Percentiles rank a stretch among this genome's conserved stretches.
These are phyloP conservation scores for Eragrostis tef DNA, from an alignment of 202 grass and related monocot genomes.

Conservation along the genomic window DNA sequence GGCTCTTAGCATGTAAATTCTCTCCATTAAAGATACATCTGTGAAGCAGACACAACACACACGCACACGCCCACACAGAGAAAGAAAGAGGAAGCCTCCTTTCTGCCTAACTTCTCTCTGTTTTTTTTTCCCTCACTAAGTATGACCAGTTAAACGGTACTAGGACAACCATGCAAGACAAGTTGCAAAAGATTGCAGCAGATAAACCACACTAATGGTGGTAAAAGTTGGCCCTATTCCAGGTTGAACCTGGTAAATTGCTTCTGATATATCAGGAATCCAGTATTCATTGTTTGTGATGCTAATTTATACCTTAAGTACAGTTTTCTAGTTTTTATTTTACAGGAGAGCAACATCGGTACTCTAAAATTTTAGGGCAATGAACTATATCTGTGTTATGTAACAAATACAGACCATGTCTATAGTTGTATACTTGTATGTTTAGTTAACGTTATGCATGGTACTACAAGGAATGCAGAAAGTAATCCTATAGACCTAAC, in stretches of 20 bases:
- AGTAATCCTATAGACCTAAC: neutral
- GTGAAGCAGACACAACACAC: constrained; percentile 6
- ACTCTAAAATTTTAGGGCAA: neutral
- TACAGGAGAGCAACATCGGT: neutral
- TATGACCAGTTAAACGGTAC: neutral
- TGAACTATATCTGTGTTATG: neutral
- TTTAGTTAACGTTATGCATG: neutral
- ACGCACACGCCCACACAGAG: neutral
- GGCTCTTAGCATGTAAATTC: constrained; percentile 28
- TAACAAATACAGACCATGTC: neutral
- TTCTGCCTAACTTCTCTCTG: constrained; percentile 17
- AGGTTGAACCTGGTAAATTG: neutral
- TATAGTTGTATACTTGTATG: neutral
- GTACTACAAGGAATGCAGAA: neutral
- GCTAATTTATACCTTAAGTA: neutral
- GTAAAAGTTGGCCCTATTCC: constrained; percentile 8
- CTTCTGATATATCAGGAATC: neutral
- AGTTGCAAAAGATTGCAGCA: constrained; percentile 24
- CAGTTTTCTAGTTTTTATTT: neutral
- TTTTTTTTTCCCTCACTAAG: neutral
- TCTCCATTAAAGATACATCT: constrained; percentile 32
- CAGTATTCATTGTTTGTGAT: neutral
- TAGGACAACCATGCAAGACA: constrained; percentile 18
- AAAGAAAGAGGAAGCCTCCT: neutral
- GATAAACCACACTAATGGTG: constrained; percentile 5